A percentile compares a stretch with the other conserved stretches of the same genome.
Conservation (phyloP, 352 stramenopile genomes). For the Pythium aristosporum region DNA sequence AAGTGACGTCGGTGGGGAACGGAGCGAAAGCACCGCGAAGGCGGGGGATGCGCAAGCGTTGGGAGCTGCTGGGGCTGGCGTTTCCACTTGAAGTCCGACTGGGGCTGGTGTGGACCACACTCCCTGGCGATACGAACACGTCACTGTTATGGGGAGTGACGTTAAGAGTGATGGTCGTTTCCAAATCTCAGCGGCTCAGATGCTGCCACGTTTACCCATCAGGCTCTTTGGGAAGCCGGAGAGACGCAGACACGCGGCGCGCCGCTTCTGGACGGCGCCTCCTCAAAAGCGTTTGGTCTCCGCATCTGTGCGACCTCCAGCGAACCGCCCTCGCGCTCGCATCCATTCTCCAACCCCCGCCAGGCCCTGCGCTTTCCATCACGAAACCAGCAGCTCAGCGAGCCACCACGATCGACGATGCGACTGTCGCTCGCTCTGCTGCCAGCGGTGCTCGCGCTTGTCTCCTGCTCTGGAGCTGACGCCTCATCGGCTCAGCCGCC, state of each 20-base stretch:
- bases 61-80: neutral
- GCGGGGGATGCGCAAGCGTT: neutral
- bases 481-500: neutral
- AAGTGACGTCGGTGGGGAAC: neutral
- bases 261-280: constrained; percentile 4
- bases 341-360: neutral
- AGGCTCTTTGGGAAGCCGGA: neutral
- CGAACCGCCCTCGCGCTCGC: neutral
- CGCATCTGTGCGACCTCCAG: neutral
- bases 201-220: constrained; percentile 22
- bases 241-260: constrained; percentile 20
- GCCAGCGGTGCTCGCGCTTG: constrained; percentile 13
- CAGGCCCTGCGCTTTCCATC: neutral
- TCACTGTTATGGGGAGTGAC: constrained; percentile 9
- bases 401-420: neutral
- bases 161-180: constrained; percentile 22
- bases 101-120: constrained; percentile 19
- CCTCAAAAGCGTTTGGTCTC: neutral
- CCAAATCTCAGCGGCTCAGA: constrained; percentile 1
- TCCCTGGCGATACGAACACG: constrained; percentile 16
- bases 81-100: constrained; percentile 22
- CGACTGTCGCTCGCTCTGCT: neutral
- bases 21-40: neutral
- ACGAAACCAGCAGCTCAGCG: neutral
- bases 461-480: neutral